Evolutionary conservation across 495 filamentous ascomycete species (phyloP).

Genomic region (Corynascus novoguineensis): DNA sequence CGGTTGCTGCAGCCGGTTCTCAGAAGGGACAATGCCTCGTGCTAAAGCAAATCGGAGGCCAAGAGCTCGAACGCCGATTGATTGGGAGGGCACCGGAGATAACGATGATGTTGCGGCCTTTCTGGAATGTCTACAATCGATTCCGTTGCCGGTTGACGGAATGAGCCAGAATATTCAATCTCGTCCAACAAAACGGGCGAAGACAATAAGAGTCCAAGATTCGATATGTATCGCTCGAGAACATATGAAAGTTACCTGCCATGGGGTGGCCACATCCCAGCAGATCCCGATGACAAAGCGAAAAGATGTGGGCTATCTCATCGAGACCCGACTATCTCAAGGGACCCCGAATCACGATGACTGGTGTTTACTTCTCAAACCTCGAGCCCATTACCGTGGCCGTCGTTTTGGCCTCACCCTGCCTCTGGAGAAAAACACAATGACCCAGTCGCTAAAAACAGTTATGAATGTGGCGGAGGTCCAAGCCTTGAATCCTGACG

Average conservation of each 20-base stretch:
- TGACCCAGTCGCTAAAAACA: slow-evolving; percentile 1
- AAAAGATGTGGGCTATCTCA: slow-evolving; percentile 12
- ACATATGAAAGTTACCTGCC: slow-evolving; percentile 9
- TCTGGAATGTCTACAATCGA: slow-evolving; percentile 12
- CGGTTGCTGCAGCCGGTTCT: background rate
- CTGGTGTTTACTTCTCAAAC: slow-evolving; percentile 14
- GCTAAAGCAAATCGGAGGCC: background rate
- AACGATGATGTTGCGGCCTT: slow-evolving; percentile 17
- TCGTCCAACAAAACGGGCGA: slow-evolving; percentile 23
- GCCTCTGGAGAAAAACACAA: background rate
- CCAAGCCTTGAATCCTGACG: slow-evolving; percentile 10
- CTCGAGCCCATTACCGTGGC: slow-evolving; percentile 12
- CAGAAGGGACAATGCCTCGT: slow-evolving; percentile 13
- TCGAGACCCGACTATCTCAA: slow-evolving; percentile 8
- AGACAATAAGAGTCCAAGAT: background rate
- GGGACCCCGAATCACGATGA: background rate
- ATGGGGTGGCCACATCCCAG: background rate
- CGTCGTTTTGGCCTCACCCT: slow-evolving; percentile 10
- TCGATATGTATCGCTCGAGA: slow-evolving; percentile 26
- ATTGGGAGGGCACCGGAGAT: background rate
- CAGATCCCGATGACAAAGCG: background rate
- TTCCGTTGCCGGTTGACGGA: slow-evolving; percentile 2
- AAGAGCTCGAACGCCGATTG: background rate
- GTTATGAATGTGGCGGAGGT: slow-evolving; percentile 15
- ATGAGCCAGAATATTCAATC: background rate